Conservation (phyloP, 1,284 basidiomycete species). For the Trichosporon coremiiforme region DNA sequence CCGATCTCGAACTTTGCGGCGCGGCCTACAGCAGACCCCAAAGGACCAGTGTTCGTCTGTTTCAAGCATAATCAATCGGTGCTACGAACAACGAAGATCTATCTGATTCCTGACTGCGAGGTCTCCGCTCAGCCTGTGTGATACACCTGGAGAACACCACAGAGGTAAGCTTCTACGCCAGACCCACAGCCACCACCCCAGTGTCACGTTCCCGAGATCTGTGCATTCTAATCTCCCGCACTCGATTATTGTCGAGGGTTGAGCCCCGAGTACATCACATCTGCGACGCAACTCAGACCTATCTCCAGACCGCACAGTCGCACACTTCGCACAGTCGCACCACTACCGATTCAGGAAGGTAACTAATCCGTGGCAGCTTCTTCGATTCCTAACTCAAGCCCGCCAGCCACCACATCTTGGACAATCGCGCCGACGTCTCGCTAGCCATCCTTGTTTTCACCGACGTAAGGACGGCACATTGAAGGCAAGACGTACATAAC, state of each 20-base stretch:
- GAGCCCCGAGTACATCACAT: background rate
- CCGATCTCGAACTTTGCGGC: conserved; percentile 2
- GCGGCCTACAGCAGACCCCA: background rate
- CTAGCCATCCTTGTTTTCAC: conserved; percentile 1
- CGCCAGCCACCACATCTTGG: background rate
- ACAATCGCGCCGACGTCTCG: conserved; percentile 16
- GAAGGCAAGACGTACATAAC: background rate
- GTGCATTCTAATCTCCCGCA: background rate
- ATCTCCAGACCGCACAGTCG: background rate
- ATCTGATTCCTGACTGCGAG: background rate
- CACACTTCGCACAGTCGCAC: background rate
- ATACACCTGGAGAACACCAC: conserved; percentile 11
- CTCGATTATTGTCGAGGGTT: background rate
- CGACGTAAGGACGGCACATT: background rate
- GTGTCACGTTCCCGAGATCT: conserved; percentile 1
- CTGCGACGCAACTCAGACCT: background rate
- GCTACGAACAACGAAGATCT: background rate
- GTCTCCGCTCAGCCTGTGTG: background rate
- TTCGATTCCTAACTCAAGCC: background rate
- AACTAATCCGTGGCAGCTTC: background rate
- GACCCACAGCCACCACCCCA: background rate
- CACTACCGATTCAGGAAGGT: background rate
- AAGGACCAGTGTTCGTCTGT: background rate
- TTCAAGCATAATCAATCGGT: background rate
- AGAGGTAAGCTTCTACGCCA: conserved; percentile 1